Evolutionary conservation across 352 stramenopile species (phyloP).

Genomic region (Phytophthora sansomeana): DNA sequence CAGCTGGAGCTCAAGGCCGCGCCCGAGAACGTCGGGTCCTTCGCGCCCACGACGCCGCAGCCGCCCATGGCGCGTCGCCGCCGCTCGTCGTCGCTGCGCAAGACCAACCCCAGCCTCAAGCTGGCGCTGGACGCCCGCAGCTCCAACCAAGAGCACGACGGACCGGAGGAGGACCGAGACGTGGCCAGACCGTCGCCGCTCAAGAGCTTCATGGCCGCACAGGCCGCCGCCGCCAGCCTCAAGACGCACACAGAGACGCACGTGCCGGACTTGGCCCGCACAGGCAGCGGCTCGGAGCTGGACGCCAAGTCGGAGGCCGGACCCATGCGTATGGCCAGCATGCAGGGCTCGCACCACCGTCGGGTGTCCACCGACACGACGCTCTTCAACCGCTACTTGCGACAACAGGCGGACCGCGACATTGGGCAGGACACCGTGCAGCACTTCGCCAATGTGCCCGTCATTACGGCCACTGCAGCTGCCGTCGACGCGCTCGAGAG

Average conservation of each 20-base stretch:
- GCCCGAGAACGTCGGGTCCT: conserved; percentile 5
- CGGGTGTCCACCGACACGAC: conserved; percentile 79
- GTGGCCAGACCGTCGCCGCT: conserved; percentile 24
- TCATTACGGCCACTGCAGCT: conserved; percentile 45
- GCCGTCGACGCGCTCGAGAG: conserved; percentile 30
- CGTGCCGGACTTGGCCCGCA: conserved; percentile 21
- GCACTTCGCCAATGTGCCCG: conserved; percentile 57
- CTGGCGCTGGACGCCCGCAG: conserved; percentile 28
- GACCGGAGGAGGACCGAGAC: conserved; percentile 20
- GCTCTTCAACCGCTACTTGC: conserved; percentile 67
- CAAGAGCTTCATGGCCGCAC: conserved; percentile 39
- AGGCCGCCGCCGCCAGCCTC: conserved; percentile 27
- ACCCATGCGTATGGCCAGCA: conserved; percentile 57
- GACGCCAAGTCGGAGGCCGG: conserved; percentile 53
- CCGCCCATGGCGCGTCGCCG: conserved; percentile 41
- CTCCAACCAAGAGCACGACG: conserved; percentile 42
- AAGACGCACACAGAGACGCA: conserved; percentile 26
- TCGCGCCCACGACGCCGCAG: conserved; percentile 51
- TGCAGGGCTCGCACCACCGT: conserved; percentile 69
- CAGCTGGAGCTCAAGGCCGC: conserved; percentile 37
- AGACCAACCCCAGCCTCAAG: conserved; percentile 37
- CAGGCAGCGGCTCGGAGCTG: conserved; percentile 27
- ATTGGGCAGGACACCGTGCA: conserved; percentile 64
- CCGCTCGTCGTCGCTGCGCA: conserved; percentile 27
- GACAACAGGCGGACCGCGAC: conserved; percentile 63